Conservation (phyloP, 75 land plant species). For the Cupressus sempervirens region DNA sequence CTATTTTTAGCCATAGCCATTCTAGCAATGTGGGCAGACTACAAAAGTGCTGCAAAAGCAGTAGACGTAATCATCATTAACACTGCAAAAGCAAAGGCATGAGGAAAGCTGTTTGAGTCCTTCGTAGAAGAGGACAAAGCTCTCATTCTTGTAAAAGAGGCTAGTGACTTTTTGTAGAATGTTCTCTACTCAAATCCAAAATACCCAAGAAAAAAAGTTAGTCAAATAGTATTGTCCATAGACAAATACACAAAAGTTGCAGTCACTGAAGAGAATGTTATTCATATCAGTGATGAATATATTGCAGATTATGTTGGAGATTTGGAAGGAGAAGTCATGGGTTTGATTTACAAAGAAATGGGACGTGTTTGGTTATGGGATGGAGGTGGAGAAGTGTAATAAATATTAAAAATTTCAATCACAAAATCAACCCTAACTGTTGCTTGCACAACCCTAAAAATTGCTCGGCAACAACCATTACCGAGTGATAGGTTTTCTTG, state of each 20-base stretch:
- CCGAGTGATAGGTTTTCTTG: too few relatives aligned
- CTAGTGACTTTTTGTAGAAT: neutral
- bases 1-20: neutral
- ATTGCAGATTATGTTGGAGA: neutral
- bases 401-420: too few relatives aligned
- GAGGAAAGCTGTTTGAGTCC: neutral
- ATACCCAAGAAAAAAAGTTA: neutral
- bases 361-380: neutral
- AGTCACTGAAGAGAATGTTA: neutral
- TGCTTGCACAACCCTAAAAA: too few relatives aligned
- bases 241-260: neutral
- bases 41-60: neutral
- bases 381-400: neutral
- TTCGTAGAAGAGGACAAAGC: neutral
- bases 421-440: too few relatives aligned
- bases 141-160: neutral
- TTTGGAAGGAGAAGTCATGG: neutral
- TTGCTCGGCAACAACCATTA: too few relatives aligned
- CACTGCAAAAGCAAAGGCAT: neutral
- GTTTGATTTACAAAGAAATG: neutral
- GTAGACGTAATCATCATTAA: neutral
- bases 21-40: neutral
- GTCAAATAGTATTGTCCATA: neutral
- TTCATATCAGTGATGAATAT: neutral
- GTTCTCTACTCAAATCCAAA: neutral